A percentile compares a stretch with the other conserved stretches of the same genome.
phyloP scores from a whole-genome alignment of 768 basidiomycete genomes.

The Podaxis mareebaensis region DNA sequence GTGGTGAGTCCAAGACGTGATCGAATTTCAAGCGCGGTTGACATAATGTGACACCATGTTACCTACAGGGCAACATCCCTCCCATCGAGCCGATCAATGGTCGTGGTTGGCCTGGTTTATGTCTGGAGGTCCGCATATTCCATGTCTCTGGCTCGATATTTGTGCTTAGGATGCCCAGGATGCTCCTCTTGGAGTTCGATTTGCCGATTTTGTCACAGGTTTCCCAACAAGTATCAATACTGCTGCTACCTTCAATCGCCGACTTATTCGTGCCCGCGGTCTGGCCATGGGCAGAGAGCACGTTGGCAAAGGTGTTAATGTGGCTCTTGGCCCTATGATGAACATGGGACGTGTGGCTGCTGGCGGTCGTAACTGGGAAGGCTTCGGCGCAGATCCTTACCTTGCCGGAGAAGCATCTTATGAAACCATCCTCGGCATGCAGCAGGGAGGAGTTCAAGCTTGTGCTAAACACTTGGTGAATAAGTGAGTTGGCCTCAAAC shows the following conservation, averaged over 20 bases:
- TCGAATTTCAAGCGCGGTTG: neutral
- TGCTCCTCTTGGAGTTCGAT: constrained; percentile 77
- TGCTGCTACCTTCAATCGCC: constrained; percentile 80
- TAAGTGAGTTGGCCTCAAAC: constrained; percentile 48
- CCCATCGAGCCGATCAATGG: constrained; percentile 41
- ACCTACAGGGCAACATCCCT: constrained; percentile 55
- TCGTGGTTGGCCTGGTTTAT: constrained; percentile 66
- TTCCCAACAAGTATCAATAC: constrained; percentile 87
- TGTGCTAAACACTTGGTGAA: constrained; percentile 84
- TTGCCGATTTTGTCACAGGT: constrained; percentile 68
- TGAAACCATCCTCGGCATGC: constrained; percentile 84
- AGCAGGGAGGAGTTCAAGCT: constrained; percentile 77
- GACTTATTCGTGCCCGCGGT: constrained; percentile 75
- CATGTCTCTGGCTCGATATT: neutral
- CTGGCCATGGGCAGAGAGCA: constrained; percentile 82
- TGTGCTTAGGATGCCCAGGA: constrained; percentile 37
- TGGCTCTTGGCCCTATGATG: constrained; percentile 83
- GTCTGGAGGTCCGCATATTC: constrained; percentile 53
- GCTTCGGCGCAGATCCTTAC: constrained; percentile 92
- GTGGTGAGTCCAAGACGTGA: constrained; percentile 45
- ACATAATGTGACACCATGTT: neutral
- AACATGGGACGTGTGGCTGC: constrained; percentile 79
- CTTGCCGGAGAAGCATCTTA: constrained; percentile 76
- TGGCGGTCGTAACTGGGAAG: constrained; percentile 93
- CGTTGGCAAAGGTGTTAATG: constrained; percentile 79